phyloP scores from a whole-genome alignment of 129 eudicot genomes.

The Flaveria bidentis region DNA sequence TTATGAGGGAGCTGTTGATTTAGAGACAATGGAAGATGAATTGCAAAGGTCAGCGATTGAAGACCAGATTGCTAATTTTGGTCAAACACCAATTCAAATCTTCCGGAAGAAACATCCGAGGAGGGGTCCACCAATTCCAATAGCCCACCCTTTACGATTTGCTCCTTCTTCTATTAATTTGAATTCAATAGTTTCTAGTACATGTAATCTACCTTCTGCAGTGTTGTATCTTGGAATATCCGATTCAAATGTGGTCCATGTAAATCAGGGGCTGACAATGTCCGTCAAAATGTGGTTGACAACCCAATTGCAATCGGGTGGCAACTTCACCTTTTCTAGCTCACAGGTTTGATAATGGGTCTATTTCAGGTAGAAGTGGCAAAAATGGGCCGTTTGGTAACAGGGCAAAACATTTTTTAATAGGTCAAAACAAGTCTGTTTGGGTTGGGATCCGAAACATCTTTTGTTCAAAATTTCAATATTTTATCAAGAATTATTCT shows the following conservation, averaged over 20 bases:
- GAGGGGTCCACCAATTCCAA: constrained; percentile 99
- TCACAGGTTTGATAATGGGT: constrained; percentile 59
- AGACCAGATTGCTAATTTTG: constrained; percentile 98
- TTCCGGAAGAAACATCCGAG: constrained; percentile 94
- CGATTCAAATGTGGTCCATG: constrained; percentile 70
- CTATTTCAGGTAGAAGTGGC: constrained; percentile 21
- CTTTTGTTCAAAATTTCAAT: not conserved
- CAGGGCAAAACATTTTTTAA: constrained; percentile 5
- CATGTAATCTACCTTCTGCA: constrained; percentile 55
- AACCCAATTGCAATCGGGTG: constrained; percentile 95
- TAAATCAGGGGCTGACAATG: constrained; percentile 73
- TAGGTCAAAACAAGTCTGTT: not conserved
- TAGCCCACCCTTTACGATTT: constrained; percentile 89
- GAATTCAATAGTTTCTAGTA: constrained; percentile 68
- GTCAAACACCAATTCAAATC: constrained; percentile 96
- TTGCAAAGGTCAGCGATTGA: constrained; percentile 94
- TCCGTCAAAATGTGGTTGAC: constrained; percentile 94
- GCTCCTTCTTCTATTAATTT: constrained; percentile 90
- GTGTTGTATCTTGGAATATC: constrained; percentile 64
- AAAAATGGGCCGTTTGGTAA: constrained; percentile 16
- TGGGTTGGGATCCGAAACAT: not conserved
- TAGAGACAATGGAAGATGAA: constrained; percentile 95
- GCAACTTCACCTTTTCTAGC: constrained; percentile 96
- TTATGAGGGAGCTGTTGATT: constrained; percentile 94
- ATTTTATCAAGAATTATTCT: not conserved